A percentile compares a stretch with the other conserved stretches of the same genome.
These are phyloP conservation scores for Mucor indicus DNA, from an alignment of 371 early-diverging fungal genomes.

Conservation along the genomic window DNA sequence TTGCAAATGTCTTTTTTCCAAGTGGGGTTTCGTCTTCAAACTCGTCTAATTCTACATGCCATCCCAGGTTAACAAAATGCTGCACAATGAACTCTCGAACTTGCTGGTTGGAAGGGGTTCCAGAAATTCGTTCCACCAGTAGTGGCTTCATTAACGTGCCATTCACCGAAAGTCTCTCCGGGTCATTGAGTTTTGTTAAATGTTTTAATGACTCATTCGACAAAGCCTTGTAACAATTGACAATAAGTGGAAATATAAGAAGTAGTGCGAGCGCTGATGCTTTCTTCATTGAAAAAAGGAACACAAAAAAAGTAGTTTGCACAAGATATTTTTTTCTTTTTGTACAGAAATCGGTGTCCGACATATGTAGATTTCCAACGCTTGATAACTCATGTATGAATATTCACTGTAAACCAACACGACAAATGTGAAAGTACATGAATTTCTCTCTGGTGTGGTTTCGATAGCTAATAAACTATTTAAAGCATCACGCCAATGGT, in stretches of 20 bases:
- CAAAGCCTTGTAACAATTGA: conserved; percentile 9
- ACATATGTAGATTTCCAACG: too few relatives aligned
- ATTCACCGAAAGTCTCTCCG: conserved; percentile 24
- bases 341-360: too few relatives aligned
- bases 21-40: conserved; percentile 75
- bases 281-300: too few relatives aligned
- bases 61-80: conserved; percentile 61
- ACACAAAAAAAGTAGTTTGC: too few relatives aligned
- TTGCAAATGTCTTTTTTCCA: conserved; percentile 75
- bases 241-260: neutral
- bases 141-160: conserved; percentile 63
- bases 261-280: too few relatives aligned
- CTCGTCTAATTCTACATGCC: conserved; percentile 78
- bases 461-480: too few relatives aligned
- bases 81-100: conserved; percentile 71
- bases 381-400: too few relatives aligned
- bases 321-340: too few relatives aligned
- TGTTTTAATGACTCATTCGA: conserved; percentile 15
- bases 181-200: conserved; percentile 9
- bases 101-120: conserved; percentile 63
- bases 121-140: conserved; percentile 73
- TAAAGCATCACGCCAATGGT: too few relatives aligned
- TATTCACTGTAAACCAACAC: too few relatives aligned
- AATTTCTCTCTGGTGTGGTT: too few relatives aligned
- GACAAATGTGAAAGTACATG: too few relatives aligned